Evolutionary conservation across 2,329 filamentous ascomycete genomes (phyloP).

Genomic region (Sporothrix humicola): DNA sequence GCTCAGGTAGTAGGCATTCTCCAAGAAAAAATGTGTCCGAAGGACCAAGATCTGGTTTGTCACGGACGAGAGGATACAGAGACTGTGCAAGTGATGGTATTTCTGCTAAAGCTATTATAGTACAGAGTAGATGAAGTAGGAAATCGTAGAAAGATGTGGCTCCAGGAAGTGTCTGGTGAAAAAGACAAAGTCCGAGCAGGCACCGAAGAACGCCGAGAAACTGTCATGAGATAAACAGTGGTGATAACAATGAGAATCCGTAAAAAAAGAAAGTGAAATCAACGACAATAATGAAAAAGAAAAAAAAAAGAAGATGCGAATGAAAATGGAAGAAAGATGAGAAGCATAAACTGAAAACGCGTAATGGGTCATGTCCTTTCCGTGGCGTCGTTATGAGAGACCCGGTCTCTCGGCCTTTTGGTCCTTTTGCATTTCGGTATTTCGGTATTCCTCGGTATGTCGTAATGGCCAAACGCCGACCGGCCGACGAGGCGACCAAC

Average conservation of each 20-base stretch:
- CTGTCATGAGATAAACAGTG: neutral
- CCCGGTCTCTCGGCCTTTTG: neutral
- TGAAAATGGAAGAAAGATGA: neutral
- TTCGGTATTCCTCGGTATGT: neutral
- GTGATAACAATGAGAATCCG: neutral
- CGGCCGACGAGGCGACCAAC: no score
- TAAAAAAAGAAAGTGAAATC: neutral
- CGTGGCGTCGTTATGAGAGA: constrained; percentile 25
- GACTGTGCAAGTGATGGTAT: neutral
- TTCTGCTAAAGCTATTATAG: neutral
- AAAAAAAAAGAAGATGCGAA: neutral
- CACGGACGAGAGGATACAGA: neutral
- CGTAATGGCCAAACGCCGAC: no score
- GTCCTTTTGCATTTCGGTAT: neutral
- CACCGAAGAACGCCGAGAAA: constrained; percentile 18
- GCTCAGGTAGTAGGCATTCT: neutral
- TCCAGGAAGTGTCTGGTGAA: constrained; percentile 18
- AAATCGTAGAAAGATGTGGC: constrained; percentile 4
- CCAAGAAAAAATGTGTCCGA: neutral
- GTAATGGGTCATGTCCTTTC: constrained; percentile 23
- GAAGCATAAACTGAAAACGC: neutral
- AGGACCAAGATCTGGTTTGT: neutral
- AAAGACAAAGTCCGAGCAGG: constrained; percentile 23
- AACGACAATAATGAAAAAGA: neutral
- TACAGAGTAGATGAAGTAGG: neutral